phyloP scores from a whole-genome alignment of 2,329 filamentous ascomycete genomes.

The Pyrenochaeta sp. region DNA sequence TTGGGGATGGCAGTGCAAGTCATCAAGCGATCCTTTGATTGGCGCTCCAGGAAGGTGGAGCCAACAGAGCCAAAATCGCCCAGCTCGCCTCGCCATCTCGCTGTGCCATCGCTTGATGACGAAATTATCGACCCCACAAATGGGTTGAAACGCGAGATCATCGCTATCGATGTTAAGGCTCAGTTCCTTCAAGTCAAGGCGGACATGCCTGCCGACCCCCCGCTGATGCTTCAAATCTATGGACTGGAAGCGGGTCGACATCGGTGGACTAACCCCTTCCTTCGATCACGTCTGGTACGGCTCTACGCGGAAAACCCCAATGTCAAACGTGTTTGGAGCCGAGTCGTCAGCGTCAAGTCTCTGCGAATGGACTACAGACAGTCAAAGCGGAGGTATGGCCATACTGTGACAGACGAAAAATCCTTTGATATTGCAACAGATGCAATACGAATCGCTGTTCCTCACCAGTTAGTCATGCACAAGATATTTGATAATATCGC shows the following conservation, averaged over 20 bases:
- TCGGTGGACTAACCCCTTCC: slow-evolving; percentile 84
- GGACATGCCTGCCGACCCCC: slow-evolving; percentile 87
- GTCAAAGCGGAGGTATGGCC: slow-evolving; percentile 72
- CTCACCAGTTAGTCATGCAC: slow-evolving; percentile 89
- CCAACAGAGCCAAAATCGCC: slow-evolving; percentile 17
- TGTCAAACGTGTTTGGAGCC: slow-evolving; percentile 84
- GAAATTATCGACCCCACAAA: slow-evolving; percentile 37
- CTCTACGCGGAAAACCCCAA: slow-evolving; percentile 88
- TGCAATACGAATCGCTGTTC: slow-evolving; percentile 85
- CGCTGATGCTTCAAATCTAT: slow-evolving; percentile 89
- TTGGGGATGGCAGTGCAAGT: slow-evolving; percentile 83
- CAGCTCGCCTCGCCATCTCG: slow-evolving; percentile 35
- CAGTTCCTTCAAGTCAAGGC: slow-evolving; percentile 87
- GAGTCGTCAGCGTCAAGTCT: slow-evolving; percentile 83
- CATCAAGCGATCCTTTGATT: slow-evolving; percentile 60
- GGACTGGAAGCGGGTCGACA: slow-evolving; percentile 83
- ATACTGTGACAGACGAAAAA: slow-evolving; percentile 73
- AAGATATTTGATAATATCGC: slow-evolving; percentile 92
- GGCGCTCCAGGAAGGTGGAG: slow-evolving; percentile 18
- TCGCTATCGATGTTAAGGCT: slow-evolving; percentile 83
- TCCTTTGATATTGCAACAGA: slow-evolving; percentile 86
- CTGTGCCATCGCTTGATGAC: slow-evolving; percentile 42
- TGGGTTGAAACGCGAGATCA: slow-evolving; percentile 65
- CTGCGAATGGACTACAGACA: slow-evolving; percentile 83
- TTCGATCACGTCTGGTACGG: slow-evolving; percentile 79